A percentile compares a stretch with the other conserved stretches of the same genome.
Evolutionary conservation across 2,329 filamentous ascomycete genomes (phyloP).

Genomic region (Monilinia polystroma): DNA sequence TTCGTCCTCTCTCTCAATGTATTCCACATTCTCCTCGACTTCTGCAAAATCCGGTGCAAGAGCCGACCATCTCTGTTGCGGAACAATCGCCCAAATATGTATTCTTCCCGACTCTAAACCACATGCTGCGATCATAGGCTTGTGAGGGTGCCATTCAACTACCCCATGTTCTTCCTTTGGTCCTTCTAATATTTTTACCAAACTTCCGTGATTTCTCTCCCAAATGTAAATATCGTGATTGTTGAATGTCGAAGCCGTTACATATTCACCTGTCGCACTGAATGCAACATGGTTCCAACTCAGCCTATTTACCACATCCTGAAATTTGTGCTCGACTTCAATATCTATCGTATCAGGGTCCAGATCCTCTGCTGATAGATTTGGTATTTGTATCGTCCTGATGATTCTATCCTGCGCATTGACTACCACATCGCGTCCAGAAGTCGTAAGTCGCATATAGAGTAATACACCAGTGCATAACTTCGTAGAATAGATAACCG

Average conservation of each 20-base stretch:
- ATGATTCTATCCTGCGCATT: constrained; percentile 96
- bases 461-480: constrained; percentile 86
- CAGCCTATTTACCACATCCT: constrained; percentile 91
- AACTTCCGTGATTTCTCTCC: constrained; percentile 89
- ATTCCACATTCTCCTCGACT: constrained; percentile 97
- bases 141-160: constrained; percentile 93
- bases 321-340: constrained; percentile 95
- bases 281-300: constrained; percentile 98
- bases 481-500: constrained; percentile 86
- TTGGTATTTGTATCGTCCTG: constrained; percentile 84
- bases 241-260: constrained; percentile 94
- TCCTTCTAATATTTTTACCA: constrained; percentile 95
- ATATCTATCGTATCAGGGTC: constrained; percentile 85
- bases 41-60: constrained; percentile 95
- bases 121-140: constrained; percentile 84
- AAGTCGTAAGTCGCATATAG: constrained; percentile 77
- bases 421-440: constrained; percentile 83
- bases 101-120: constrained; percentile 90
- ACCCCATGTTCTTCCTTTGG: constrained; percentile 95
- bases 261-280: constrained; percentile 90
- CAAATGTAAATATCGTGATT: constrained; percentile 99
- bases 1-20: constrained; percentile 92
- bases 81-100: constrained; percentile 94
- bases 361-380: constrained; percentile 65
- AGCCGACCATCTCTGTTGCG: constrained; percentile 95